These are phyloP conservation scores for Arachis hypogaea DNA, from an alignment of 306 rosid species.

Conservation along the genomic window DNA sequence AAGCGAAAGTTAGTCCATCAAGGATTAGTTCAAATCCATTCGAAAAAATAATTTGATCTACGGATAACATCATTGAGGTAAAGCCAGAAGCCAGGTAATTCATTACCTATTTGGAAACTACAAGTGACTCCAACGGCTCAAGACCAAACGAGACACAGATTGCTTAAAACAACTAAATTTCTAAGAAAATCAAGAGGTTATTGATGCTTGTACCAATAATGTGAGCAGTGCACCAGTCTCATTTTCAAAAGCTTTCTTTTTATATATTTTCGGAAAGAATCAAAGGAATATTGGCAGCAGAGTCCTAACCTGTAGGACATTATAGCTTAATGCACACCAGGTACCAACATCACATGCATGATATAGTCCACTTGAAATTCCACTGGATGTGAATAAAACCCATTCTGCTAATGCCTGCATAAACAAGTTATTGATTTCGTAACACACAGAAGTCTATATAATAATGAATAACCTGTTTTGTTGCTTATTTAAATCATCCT, in stretches of 20 bases:
- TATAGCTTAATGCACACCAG: constrained; percentile 73
- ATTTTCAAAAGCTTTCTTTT: neutral
- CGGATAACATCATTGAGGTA: too few species aligned
- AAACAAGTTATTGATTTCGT: constrained; percentile 31
- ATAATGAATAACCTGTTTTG: neutral
- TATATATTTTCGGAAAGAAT: constrained; percentile 2
- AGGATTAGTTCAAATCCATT: too few species aligned
- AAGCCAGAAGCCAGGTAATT: too few species aligned
- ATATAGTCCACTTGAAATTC: constrained; percentile 78
- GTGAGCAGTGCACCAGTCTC: constrained; percentile 6
- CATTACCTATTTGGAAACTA: neutral
- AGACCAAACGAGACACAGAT: neutral
- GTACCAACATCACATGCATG: constrained; percentile 95
- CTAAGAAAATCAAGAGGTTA: neutral
- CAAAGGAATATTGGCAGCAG: constrained; percentile 26
- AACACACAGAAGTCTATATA: neutral
- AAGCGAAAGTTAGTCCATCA: neutral
- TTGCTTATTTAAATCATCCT: neutral
- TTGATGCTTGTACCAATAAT: constrained; percentile 18
- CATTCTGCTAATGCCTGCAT: constrained; percentile 88
- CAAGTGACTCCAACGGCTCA: neutral
- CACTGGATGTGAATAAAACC: constrained; percentile 77
- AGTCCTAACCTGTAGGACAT: constrained; percentile 69
- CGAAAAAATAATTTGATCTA: too few species aligned
- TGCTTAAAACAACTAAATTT: neutral